Evolutionary conservation across 1,139 yeast genomes (phyloP), one percentile per base, ranked within the genome.

Genomic region (Spencermartinsiella ligniputridi): DNA sequence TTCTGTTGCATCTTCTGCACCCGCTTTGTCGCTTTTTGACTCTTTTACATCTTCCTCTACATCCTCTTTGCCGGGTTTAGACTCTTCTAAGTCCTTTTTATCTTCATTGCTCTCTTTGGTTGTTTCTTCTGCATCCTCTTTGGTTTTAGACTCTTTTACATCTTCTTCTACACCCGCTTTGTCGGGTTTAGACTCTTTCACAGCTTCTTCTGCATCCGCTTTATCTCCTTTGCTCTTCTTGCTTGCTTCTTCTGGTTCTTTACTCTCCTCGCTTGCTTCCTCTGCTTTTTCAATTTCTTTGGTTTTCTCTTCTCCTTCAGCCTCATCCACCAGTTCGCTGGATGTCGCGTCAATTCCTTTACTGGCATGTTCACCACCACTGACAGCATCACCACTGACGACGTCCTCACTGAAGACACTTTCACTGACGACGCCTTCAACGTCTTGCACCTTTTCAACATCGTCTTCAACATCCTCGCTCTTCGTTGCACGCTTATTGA

Each of bases 181-280:
- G 16, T 8, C 30, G 6, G 27, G 17, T 16, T 42, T 6, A 42
- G 46, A 21, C 38, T 38, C 44, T 44, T 38, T 35, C 22, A n/a
- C n/a, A 6, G 34, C 34, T 13, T 30, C 34, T 15, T 30, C 34
- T 8, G n/a, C 15, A 9, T 24, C 6, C 11, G 6, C 25, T 6
- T 6, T 11, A 24, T 9, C 29, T 15, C n/a, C 17, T 15, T 8
- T 8, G n/a, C 12, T 30, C n/a, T 22, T 11, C 25, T 22, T 11
- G 25, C 25, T 22, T 6, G 11, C 25, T 11, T 22, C 11, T 6
- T 15, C n/a, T 30, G 5, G 34, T 15, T 30, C 17, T 15, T 8
- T 8, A 30, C 12, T 30, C n/a, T 22, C 25, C 25, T 22, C 25
- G 25, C 25, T 22, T 6, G 11, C 25, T 11, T 22, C 11, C 9